Percentiles rank a stretch among this genome's conserved stretches.
Evolutionary conservation across 1,139 yeast genomes (phyloP).

Genomic region (Hemisphaericaspora lyxosophila): DNA sequence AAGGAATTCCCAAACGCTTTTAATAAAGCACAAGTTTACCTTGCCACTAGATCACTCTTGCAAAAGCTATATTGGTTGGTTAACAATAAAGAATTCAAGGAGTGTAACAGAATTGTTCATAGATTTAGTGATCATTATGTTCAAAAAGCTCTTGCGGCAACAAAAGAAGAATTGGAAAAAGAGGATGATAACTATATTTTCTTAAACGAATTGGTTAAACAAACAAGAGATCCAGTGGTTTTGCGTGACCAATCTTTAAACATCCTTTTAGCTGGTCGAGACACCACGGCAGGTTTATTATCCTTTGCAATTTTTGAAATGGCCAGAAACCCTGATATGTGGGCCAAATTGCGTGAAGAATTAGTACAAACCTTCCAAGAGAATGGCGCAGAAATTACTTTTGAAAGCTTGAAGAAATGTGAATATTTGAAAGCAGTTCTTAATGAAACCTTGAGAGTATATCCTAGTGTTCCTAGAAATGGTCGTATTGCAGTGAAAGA

Average conservation of each 20-base stretch:
- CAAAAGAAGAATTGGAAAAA: conserved; percentile 28
- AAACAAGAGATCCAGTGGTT: conserved; percentile 41
- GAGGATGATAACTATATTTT: conserved; percentile 32
- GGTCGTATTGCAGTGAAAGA: conserved; percentile 41
- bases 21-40: conserved; percentile 28
- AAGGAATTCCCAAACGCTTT: conserved; percentile 29
- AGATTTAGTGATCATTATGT: conserved; percentile 30
- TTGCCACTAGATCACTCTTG: conserved; percentile 30
- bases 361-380: conserved; percentile 31
- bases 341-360: conserved; percentile 33
- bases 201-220: conserved; percentile 46
- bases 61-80: conserved; percentile 28
- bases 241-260: conserved; percentile 47
- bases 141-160: conserved; percentile 28
- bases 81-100: conserved; percentile 24
- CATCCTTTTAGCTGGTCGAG: conserved; percentile 48
- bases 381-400: conserved; percentile 26
- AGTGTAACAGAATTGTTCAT: conserved; percentile 24
- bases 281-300: conserved; percentile 47
- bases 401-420: conserved; percentile 51
- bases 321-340: conserved; percentile 40
- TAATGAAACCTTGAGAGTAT: conserved; percentile 51
- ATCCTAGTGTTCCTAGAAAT: conserved; percentile 55
- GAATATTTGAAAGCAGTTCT: conserved; percentile 47
- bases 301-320: conserved; percentile 45